Base-by-base conservation (phyloP, 441 rosid genomes). In the Adansonia madagascariensis region DNA sequence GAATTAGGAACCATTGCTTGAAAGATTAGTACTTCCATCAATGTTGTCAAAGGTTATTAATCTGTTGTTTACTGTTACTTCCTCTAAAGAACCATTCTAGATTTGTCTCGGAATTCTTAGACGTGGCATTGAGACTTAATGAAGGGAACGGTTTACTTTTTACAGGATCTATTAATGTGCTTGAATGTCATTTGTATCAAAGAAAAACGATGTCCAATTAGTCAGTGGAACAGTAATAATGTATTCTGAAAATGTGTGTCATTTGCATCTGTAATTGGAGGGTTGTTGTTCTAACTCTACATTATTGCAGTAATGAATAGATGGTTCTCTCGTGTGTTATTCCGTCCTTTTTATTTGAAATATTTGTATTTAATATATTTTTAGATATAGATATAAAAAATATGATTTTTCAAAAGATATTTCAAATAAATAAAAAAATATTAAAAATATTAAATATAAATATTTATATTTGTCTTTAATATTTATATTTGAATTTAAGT, bases 1-100 rank as follows among this genome's bases (percentile, higher is more conserved):
- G 98, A 94, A 85, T 78, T 91, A 17, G 92, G 88, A 59, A 79
- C 80, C 68, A 67, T 78, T 35, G 39, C 39, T 35, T 35, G 62
- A 91, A 57, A 17, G 18, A 22, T 35, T 71, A 59, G 41, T n/a
- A n/a, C 14, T 20, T 41, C 41, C 27, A 65, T 56, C 27, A 18
- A 0, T 56, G 11, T 56, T 56, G 4, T 14, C 65, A 31, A 31
- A 62, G 46, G 17, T 31, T 61, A 61, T n/a, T 14, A 62, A 14
- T 64, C 10, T 20, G 24, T 10, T 20, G 6, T 63, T 4, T 31
- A 62, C 18, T 12, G 17, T 12, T 62, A 27, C 15, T 61, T 61
- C 31, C 43, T 27, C 43, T 9, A 43, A 43, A 43, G 24, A 43
- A 43, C 73, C n/a, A 12, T 17, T 68, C 22, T 68, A 20, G 56